Base-by-base conservation (phyloP, 1,139 yeast genomes). In the Casaregolazyma suthepensis region DNA sequence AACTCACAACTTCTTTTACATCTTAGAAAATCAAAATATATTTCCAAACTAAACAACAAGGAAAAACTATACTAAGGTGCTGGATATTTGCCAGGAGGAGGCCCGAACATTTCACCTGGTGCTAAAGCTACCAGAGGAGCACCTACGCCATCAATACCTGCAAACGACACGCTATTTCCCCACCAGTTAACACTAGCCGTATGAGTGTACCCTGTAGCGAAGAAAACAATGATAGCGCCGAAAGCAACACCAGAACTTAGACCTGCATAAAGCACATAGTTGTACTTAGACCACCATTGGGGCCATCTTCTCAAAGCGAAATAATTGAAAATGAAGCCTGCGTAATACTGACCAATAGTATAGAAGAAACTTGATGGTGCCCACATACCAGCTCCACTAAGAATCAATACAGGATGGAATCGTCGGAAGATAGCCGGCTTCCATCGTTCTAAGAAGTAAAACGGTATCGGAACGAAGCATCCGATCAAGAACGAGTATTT, bases 401-500 rank as follows among this genome's bases (percentile, higher is more conserved):
- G 45, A 73, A 73, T 56, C 76, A 81, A 81, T 80, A 81, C 58
- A 72, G 75, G 59, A 77, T 78, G 40, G 40, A 35, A 35, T 35
- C 40, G 40, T 2, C 40, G 40, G 40, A 35, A 35, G 5, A 35
- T 35, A n/a, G 40, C 17, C 3, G 55, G 55, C 20, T 40, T 46
- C 53, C 40, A 22, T 19, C 15, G 20, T 17, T 46, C 22, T 66
- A 57, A 52, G 2, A 70, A 48, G 74, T 71, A 65, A 74, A 78
- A 50, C 67, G 72, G 59, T 69, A 62, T 29, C 1, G 78, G 80
- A n/a, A 75, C 59, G 3, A 77, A 56, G 22, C 75, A 75, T 0
- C 86, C 86, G 49, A 81, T 72, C 50, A 80, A 67, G 74, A 82
- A 82, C 56, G 80, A 74, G 69, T 68, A 78, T 56, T 70, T 68